A percentile compares a stretch with the other conserved stretches of the same genome.
These are phyloP conservation scores for Colletotrichum sp. DNA, from an alignment of 2,329 filamentous ascomycete genomes.

Conservation along the genomic window DNA sequence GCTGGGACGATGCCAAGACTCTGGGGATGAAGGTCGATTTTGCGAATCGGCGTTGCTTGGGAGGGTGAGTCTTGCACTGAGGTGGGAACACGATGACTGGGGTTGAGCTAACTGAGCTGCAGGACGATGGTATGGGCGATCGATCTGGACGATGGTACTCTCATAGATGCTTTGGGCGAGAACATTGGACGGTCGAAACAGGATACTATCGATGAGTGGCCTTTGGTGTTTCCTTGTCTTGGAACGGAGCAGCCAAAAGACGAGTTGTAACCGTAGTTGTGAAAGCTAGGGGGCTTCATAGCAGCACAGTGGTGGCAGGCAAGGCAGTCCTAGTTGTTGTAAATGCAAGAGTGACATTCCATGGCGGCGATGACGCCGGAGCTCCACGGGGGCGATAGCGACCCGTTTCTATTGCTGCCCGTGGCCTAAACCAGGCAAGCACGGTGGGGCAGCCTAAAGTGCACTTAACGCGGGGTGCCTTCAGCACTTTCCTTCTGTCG, in stretches of 20 bases:
- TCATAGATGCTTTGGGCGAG: not conserved
- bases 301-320: not conserved
- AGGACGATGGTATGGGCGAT: not conserved
- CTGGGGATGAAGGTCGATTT: slow-evolving; percentile 22
- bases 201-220: not conserved
- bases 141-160: not conserved
- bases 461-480: not conserved
- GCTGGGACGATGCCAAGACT: slow-evolving; percentile 31
- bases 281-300: not conserved
- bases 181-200: not conserved
- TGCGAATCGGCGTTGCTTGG: slow-evolving; percentile 4
- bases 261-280: not conserved
- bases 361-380: not conserved
- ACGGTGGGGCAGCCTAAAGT: not conserved
- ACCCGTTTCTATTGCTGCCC: not conserved
- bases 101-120: not conserved
- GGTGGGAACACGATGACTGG: not conserved
- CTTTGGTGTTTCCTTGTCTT: not conserved
- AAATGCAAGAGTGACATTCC: not conserved
- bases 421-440: not conserved
- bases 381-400: not conserved
- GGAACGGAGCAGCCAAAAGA: not conserved
- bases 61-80: not conserved
- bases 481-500: not conserved
- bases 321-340: not conserved